Evolutionary conservation across 257 asterid species (phyloP).

Genomic region (Lithospermum erythrorhizon): DNA sequence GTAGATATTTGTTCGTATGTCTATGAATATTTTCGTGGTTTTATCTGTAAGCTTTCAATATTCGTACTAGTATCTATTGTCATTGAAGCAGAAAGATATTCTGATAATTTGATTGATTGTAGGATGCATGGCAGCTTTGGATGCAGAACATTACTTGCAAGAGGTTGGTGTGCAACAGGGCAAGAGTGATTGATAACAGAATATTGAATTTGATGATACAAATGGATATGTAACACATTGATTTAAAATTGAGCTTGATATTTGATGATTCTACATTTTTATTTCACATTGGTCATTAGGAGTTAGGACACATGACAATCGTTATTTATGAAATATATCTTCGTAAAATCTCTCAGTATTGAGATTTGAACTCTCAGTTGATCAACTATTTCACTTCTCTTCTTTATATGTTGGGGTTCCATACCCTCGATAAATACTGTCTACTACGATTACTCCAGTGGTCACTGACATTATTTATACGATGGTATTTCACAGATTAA

Average conservation of each 20-base stretch:
- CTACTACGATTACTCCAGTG: too few species aligned
- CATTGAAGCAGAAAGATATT: not conserved
- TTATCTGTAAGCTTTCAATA: not conserved
- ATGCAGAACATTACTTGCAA: conserved; percentile 95
- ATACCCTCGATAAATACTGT: too few species aligned
- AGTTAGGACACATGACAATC: not conserved
- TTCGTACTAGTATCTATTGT: not conserved
- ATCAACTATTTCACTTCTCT: too few species aligned
- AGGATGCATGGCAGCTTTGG: conserved; percentile 98
- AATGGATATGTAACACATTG: not conserved
- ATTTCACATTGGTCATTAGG: not conserved
- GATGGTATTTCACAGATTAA: too few species aligned
- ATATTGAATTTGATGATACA: not conserved
- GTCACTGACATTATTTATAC: too few species aligned
- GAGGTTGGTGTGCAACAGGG: conserved; percentile 82
- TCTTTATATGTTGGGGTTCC: too few species aligned
- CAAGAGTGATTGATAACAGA: conserved; percentile 66
- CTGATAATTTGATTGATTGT: conserved; percentile 13
- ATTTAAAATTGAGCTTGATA: not conserved
- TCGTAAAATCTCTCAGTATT: too few species aligned
- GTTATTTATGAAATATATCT: too few species aligned
- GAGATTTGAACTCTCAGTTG: too few species aligned
- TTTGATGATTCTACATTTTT: not conserved
- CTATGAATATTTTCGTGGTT: not conserved
- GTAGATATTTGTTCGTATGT: too few species aligned